Percentiles rank a stretch among this genome's conserved stretches.
Evolutionary conservation across 176 grass and related monocot species (phyloP).

Genomic region (Aegilops speltoides): DNA sequence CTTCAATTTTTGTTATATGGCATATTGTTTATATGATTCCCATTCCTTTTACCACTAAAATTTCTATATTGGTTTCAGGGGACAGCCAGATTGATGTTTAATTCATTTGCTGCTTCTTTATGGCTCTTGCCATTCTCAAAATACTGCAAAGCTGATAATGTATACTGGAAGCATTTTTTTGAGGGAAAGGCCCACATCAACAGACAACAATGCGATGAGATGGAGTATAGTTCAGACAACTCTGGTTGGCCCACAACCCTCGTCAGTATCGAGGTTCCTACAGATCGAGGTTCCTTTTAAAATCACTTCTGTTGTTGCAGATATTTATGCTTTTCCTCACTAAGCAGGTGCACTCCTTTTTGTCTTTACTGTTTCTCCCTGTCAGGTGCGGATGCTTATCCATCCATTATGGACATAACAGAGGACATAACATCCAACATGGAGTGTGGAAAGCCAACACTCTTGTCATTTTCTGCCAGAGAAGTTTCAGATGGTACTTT

Average conservation of each 20-base stretch:
- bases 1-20: neutral
- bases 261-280: slow-evolving; percentile 87
- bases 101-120: slow-evolving; percentile 91
- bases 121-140: slow-evolving; percentile 95
- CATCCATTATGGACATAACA: slow-evolving; percentile 63
- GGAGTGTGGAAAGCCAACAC: slow-evolving; percentile 80
- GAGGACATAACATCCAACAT: slow-evolving; percentile 54
- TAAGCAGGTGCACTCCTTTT: slow-evolving; percentile 6
- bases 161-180: slow-evolving; percentile 94
- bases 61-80: slow-evolving; percentile 59
- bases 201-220: slow-evolving; percentile 83
- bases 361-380: slow-evolving; percentile 21
- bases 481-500: slow-evolving; percentile 96
- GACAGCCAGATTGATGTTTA: slow-evolving; percentile 84
- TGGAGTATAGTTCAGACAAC: slow-evolving; percentile 57
- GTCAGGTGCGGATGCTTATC: slow-evolving; percentile 63
- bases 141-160: slow-evolving; percentile 88
- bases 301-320: slow-evolving; percentile 23
- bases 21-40: neutral
- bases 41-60: slow-evolving; percentile 1
- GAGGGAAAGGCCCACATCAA: slow-evolving; percentile 59
- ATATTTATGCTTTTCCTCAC: slow-evolving; percentile 26
- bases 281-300: slow-evolving; percentile 59
- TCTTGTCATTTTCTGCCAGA: slow-evolving; percentile 88
- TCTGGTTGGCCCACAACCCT: slow-evolving; percentile 88